These are phyloP conservation scores for Marchantia paleacea DNA, from an alignment of 225 moss, liverwort and hornwort species.

Conservation along the genomic window DNA sequence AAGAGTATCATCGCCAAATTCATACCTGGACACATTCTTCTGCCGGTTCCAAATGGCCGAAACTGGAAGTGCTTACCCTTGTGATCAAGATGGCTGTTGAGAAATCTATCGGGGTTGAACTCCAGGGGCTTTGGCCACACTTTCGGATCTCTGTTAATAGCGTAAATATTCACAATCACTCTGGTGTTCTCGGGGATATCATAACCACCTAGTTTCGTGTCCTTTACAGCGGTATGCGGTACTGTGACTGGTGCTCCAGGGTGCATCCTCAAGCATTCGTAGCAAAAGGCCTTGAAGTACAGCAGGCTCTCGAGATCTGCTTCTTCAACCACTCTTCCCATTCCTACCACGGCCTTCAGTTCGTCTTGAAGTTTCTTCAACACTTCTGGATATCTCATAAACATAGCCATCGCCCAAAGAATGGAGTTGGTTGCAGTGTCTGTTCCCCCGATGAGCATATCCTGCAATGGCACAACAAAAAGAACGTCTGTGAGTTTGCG, in stretches of 20 bases:
- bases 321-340: slow-evolving; percentile 44
- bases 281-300: slow-evolving; percentile 45
- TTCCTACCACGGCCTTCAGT: slow-evolving; percentile 51
- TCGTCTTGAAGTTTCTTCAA: slow-evolving; percentile 25
- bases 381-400: slow-evolving; percentile 8
- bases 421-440: background rate
- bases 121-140: slow-evolving; percentile 44
- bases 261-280: slow-evolving; percentile 52
- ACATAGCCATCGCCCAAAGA: slow-evolving; percentile 6
- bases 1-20: background rate
- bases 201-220: slow-evolving; percentile 46
- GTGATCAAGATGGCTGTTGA: background rate
- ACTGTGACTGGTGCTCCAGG: slow-evolving; percentile 46
- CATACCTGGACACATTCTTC: background rate
- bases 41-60: background rate
- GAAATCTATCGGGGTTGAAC: slow-evolving; percentile 50
- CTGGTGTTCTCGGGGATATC: slow-evolving; percentile 47
- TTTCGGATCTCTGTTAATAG: slow-evolving; percentile 47
- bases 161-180: slow-evolving; percentile 51
- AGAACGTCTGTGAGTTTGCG: background rate
- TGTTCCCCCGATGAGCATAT: background rate
- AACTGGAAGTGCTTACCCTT: background rate
- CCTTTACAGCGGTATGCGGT: slow-evolving; percentile 39
- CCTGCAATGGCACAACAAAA: background rate
- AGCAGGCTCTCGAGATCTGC: slow-evolving; percentile 45